A percentile compares a stretch with the other conserved stretches of the same genome.
Conservation (phyloP, 495 filamentous ascomycete species). For the Massariosphaeria phaeospora region DNA sequence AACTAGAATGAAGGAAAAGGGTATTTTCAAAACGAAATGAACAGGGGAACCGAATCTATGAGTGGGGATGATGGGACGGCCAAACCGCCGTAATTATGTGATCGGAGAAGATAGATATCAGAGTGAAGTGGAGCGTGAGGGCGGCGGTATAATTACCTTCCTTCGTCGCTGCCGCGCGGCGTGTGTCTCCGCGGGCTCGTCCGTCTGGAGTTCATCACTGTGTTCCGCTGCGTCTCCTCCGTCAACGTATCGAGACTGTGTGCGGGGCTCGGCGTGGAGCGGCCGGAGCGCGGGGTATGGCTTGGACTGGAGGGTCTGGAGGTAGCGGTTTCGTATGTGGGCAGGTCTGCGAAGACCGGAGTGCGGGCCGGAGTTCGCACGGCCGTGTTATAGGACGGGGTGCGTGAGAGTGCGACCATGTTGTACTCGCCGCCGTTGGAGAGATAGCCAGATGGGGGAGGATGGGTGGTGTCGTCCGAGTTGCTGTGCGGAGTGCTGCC, state of each 20-base stretch:
- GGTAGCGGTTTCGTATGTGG: conserved; percentile 42
- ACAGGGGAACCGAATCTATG: no score
- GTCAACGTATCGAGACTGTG: conserved; percentile 25
- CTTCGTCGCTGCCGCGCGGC: conserved; percentile 12
- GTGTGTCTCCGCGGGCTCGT: conserved; percentile 3
- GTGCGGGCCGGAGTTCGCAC: conserved; percentile 36
- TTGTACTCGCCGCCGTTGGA: conserved; percentile 28
- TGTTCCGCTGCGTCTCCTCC: conserved; percentile 30
- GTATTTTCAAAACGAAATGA: no score
- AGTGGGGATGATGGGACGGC: no score
- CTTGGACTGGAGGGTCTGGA: conserved; percentile 37
- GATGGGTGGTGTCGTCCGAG: conserved; percentile 4
- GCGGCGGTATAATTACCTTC: conserved; percentile 18
- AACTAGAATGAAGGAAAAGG: no score
- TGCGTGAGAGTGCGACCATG: conserved; percentile 36
- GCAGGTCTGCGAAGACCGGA: conserved; percentile 33
- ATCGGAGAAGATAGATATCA: not conserved
- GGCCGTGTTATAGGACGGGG: conserved; percentile 43
- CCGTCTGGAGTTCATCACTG: conserved; percentile 23
- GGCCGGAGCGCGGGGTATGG: conserved; percentile 1
- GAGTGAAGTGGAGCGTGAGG: not conserved
- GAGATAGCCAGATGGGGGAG: conserved; percentile 17
- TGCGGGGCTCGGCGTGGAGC: conserved; percentile 12
- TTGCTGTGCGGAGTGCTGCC: conserved; percentile 25
- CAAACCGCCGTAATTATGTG: no score